Evolutionary conservation across 257 asterid genomes (phyloP), one percentile per base, ranked within the genome.

Genomic region (Voacanga thouarsii): DNA sequence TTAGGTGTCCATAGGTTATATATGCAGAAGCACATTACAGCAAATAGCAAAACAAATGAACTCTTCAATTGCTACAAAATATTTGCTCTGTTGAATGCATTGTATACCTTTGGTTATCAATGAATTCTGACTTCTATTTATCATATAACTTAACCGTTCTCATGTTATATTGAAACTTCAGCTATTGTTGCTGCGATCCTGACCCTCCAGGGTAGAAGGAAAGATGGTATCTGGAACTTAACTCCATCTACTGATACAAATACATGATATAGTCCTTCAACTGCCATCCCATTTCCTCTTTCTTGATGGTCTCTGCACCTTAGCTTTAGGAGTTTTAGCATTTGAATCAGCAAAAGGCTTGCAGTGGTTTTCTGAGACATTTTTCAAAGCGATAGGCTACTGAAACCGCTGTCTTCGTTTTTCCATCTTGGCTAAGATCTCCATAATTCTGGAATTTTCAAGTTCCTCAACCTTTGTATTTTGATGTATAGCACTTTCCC

Each of bases 371-470:
- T 75, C 88, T 60, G 76, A 33, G 73, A 79, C 87, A 75, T 19
- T 73, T 80, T 77, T 79, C 57, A 26, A 37, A 47, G 80, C 61
- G 59, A 86, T 59, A 61, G 90, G 91, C 6, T 84, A 84, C 83
- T 84, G 84, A 80, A 92, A 92, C 61, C 96, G 86, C 83, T 86
- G 84, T 79, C 81, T 84, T 70, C 97, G 79, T 75, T 81, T 88
- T 78, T 92, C 96, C 94, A 90, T 89, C 86, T 89, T 90, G 57
- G 78, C 88, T 72, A 89, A 77, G 69, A 92, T 83, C 87, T 89
- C 91, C 86, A 61, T 67, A 61, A 90, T 84, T 75, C 68, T 86
- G 59, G 85, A 77, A 75, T 84, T 91, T 72, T 82, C 88, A 72
- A 82, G 77, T 80, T 82, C 69, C 51, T 82, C 78, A 21, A 64